Percentiles rank a stretch among this genome's conserved stretches.
These are phyloP conservation scores for Blastocystis sp. DNA, from an alignment of 352 stramenopile species.

Conservation along the genomic window DNA sequence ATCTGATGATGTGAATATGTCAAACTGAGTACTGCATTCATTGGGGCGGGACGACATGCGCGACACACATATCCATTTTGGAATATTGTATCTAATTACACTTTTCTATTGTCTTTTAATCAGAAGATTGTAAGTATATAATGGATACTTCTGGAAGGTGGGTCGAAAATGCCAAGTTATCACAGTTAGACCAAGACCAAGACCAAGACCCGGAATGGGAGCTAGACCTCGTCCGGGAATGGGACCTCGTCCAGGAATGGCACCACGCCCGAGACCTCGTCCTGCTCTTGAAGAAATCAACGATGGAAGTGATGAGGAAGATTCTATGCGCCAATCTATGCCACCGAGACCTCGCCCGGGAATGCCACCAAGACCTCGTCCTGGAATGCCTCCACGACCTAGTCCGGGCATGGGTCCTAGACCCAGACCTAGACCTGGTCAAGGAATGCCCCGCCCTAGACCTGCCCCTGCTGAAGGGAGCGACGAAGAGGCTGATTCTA, in stretches of 20 bases:
- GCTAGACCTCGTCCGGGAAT: slow-evolving; percentile 10
- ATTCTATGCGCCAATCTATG: background rate
- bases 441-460: slow-evolving; percentile 7
- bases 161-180: background rate
- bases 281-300: background rate
- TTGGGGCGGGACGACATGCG: background rate
- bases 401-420: background rate
- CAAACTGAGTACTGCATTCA: too few species aligned
- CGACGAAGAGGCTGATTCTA: background rate
- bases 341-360: background rate
- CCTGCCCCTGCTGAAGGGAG: background rate
- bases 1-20: too few species aligned
- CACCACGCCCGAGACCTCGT: background rate
- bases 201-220: slow-evolving; percentile 49
- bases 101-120: background rate
- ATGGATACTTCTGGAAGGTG: slow-evolving; percentile 58
- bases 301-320: slow-evolving; percentile 1
- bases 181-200: slow-evolving; percentile 50
- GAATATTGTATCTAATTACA: background rate
- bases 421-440: slow-evolving; percentile 19
- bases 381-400: background rate
- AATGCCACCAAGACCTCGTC: background rate
- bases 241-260: slow-evolving; percentile 21
- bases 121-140: slow-evolving; percentile 17
- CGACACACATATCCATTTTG: slow-evolving; percentile 54